A percentile compares a stretch with the other conserved stretches of the same genome.
Conservation (phyloP, 2,329 filamentous ascomycete genomes). For the Phialocephala sp. region DNA sequence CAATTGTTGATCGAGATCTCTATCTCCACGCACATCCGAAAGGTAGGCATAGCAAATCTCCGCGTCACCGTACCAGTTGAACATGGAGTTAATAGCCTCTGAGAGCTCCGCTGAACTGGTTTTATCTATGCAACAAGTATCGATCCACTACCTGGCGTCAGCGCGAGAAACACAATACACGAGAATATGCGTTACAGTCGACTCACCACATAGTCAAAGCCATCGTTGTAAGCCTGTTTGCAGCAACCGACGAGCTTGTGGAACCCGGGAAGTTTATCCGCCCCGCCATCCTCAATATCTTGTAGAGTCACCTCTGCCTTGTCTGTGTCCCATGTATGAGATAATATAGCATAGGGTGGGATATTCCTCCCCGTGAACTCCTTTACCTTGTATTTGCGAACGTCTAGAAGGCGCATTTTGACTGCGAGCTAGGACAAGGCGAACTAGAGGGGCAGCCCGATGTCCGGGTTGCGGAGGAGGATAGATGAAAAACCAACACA, state of each 20-base stretch:
- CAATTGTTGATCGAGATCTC: background rate
- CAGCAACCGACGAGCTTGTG: background rate
- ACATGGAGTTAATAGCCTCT: background rate
- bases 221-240: background rate
- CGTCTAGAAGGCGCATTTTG: too few relatives aligned
- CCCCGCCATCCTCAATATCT: background rate
- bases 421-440: too few relatives aligned
- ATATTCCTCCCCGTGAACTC: too few relatives aligned
- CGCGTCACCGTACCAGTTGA: background rate
- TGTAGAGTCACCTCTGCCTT: background rate
- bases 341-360: background rate
- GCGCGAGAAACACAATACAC: too few relatives aligned
- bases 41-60: background rate
- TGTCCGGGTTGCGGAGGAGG: too few relatives aligned
- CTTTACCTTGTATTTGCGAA: too few relatives aligned
- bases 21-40: background rate
- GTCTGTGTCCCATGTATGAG: background rate
- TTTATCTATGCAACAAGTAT: background rate
- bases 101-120: background rate
- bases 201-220: too few relatives aligned
- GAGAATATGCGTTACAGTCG: too few relatives aligned
- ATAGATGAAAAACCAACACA: too few relatives aligned
- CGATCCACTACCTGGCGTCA: background rate
- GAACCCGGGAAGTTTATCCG: background rate
- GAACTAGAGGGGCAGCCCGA: too few relatives aligned